Conservation (phyloP, 2,329 filamentous ascomycete genomes). For the Xylariaceae sp. region DNA sequence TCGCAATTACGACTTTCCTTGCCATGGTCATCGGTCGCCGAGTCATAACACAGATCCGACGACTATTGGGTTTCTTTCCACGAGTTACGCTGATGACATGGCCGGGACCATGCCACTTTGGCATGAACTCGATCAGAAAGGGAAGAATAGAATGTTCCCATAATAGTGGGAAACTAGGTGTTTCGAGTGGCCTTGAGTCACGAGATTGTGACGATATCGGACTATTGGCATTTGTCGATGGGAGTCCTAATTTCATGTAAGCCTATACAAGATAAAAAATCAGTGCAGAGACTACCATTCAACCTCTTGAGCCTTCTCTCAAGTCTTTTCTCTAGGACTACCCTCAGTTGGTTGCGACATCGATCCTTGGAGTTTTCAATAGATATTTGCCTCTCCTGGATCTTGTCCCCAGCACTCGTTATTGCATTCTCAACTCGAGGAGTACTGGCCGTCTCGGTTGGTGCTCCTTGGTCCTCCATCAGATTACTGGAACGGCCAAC, state of each 20-base stretch:
- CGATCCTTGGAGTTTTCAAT: slow-evolving; percentile 33
- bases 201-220: slow-evolving; percentile 28
- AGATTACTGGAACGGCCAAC: slow-evolving; percentile 18
- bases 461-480: slow-evolving; percentile 4
- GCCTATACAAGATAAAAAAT: background rate
- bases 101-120: slow-evolving; percentile 38
- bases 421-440: background rate
- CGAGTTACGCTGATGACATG: slow-evolving; percentile 38
- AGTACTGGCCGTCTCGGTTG: background rate
- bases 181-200: slow-evolving; percentile 30
- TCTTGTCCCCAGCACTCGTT: slow-evolving; percentile 18
- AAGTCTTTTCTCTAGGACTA: slow-evolving; percentile 34
- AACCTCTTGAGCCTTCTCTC: slow-evolving; percentile 33
- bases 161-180: slow-evolving; percentile 36
- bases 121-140: slow-evolving; percentile 40
- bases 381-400: slow-evolving; percentile 27
- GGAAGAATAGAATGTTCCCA: slow-evolving; percentile 43
- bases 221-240: slow-evolving; percentile 30
- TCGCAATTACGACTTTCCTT: slow-evolving; percentile 36
- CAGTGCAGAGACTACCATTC: slow-evolving; percentile 22
- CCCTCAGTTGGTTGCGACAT: slow-evolving; percentile 34
- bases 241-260: slow-evolving; percentile 17
- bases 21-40: slow-evolving; percentile 31
- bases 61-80: slow-evolving; percentile 32
- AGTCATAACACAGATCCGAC: slow-evolving; percentile 41